Base-by-base conservation (phyloP, 352 stramenopile species). In the Globisporangium uncinulatum region DNA sequence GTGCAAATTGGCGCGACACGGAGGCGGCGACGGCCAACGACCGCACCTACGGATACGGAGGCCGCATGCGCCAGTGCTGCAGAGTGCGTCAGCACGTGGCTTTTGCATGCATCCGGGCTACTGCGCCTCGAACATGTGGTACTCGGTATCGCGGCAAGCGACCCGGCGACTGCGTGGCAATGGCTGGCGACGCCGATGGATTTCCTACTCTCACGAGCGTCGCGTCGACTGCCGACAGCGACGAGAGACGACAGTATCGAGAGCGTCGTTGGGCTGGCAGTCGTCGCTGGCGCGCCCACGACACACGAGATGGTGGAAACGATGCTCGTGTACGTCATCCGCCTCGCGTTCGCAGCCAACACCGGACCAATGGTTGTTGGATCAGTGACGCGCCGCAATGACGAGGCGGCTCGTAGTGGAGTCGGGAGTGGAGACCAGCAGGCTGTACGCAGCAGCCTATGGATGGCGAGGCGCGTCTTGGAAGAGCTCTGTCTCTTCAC, bases 61-160 rank as follows among this genome's bases (percentile, higher is more conserved):
- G 10, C 5, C 10, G 24, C 21, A 7, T 41, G 3, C 19, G 45
- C 17, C n/a, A 34, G 7, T 1, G 51, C 57, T 17, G 57, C 43
- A 5, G 57, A 50, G 43, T 31, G 57, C 37, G 10, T 59, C 15
- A 24, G 32, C 34, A 47, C 58, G 24, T 67, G 62, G 62, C 37
- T 65, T 11, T 42, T 68, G 20, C 62, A 68, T 43, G 19, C 20
- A 0, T 36, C 34, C 0, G 62, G 56, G 7, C 11, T 61, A 9
- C 51, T 65, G 58, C 59, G 65, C 10, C 41, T 76, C 7, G 58
- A 70, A 60, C 59, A 73, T 11, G 65, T 69, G 19, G 4, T 70
- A 21, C 9, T 36, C 0, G 44, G n/a, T 10, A 19, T 57, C 7
- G 29, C 48, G 15, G 34, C 54, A 1, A 43, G 21, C 14, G 21